Percentiles rank a stretch among this genome's conserved stretches.
Evolutionary conservation across 805 yeast genomes (phyloP).

Genomic region (Candida vaughaniae): DNA sequence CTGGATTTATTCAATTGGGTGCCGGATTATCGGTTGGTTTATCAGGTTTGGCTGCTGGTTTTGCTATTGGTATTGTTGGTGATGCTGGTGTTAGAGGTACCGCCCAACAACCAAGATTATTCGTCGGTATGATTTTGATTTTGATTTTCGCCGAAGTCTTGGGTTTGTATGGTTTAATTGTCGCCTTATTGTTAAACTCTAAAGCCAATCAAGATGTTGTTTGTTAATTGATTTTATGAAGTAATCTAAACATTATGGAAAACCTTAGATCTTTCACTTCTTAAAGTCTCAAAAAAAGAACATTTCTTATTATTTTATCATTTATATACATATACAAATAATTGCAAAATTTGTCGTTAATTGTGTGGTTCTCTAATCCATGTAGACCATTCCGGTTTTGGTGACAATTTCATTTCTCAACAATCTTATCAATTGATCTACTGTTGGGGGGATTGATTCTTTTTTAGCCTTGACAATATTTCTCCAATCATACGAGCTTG

Average conservation of each 20-base stretch:
- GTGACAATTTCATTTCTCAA: constrained; percentile 33
- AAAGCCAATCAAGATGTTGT: constrained; percentile 91
- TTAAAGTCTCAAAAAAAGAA: constrained; percentile 1
- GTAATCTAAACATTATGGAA: neutral
- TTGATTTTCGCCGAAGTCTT: constrained; percentile 98
- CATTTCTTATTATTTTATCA: neutral
- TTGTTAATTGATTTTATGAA: constrained; percentile 49
- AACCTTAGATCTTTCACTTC: constrained; percentile 8
- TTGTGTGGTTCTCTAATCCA: no score
- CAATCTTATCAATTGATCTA: constrained; percentile 22
- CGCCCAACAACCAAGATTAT: constrained; percentile 96
- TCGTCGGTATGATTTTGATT: constrained; percentile 97
- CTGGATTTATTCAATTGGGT: constrained; percentile 97
- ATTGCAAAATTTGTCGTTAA: constrained; percentile 2
- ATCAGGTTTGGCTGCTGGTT: constrained; percentile 97
- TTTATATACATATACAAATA: constrained; percentile 2
- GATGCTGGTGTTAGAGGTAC: constrained; percentile 99
- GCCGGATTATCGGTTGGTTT: constrained; percentile 97
- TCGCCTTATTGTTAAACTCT: constrained; percentile 95
- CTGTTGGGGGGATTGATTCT: constrained; percentile 22
- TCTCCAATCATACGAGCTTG: constrained; percentile 39
- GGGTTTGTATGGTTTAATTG: constrained; percentile 98
- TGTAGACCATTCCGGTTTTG: constrained; percentile 36
- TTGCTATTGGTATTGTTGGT: constrained; percentile 98
- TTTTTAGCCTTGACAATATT: constrained; percentile 6